Conservation (phyloP, 1,284 basidiomycete species). For the Sanghuangporus sanghuang region DNA sequence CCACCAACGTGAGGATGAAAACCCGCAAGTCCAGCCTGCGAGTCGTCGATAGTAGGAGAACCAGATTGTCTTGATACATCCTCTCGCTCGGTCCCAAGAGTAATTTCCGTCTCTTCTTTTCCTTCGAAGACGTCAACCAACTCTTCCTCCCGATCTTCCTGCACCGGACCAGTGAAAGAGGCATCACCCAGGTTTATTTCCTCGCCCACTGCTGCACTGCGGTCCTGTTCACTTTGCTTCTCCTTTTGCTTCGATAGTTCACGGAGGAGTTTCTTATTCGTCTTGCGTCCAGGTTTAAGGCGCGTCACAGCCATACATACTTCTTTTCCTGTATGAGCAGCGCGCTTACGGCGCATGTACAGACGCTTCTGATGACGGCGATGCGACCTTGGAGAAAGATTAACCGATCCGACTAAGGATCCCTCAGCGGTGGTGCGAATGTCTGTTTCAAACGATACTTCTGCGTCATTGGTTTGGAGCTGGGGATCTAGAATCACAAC, state of each 20-base stretch:
- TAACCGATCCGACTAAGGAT: conserved; percentile 13
- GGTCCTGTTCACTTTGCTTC: not conserved
- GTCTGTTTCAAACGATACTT: not conserved
- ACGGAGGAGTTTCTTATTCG: conserved; percentile 27
- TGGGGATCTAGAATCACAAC: no score
- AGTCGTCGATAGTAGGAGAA: conserved; percentile 6
- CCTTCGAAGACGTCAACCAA: conserved; percentile 17
- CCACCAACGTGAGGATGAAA: conserved; percentile 28
- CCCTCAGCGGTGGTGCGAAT: not conserved
- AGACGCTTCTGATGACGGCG: conserved; percentile 56
- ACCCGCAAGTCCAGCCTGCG: not conserved
- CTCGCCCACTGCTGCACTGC: not conserved
- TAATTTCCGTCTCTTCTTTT: conserved; percentile 2
- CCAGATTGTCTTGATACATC: conserved; percentile 15
- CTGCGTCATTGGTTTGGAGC: no score
- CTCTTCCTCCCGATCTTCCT: conserved; percentile 9
- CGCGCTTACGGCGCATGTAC: conserved; percentile 69
- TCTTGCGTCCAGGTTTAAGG: conserved; percentile 45
- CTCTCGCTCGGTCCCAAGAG: not conserved
- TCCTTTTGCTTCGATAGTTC: conserved; percentile 7
- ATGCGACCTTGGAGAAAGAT: conserved; percentile 48
- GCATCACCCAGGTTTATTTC: not conserved
- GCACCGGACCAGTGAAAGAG: not conserved
- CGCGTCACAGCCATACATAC: conserved; percentile 29
- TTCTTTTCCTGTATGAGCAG: conserved; percentile 36